Percentiles rank a stretch among this genome's conserved stretches.
Evolutionary conservation across 306 rosid species (phyloP).

Genomic region (Argentina anserina): DNA sequence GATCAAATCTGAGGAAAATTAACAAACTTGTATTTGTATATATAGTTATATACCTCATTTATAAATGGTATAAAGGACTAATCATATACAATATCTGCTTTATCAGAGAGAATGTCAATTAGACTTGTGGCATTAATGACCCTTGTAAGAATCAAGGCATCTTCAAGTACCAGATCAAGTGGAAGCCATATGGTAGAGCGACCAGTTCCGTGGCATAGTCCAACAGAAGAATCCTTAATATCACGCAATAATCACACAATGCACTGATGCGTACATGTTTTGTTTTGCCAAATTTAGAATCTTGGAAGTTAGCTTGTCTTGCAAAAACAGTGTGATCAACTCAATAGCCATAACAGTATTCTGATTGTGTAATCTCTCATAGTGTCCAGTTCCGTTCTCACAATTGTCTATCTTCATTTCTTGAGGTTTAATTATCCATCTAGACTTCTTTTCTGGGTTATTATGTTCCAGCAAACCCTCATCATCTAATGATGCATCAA

Average conservation of each 20-base stretch:
- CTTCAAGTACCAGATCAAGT: slow-evolving; percentile 85
- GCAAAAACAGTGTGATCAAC: slow-evolving; percentile 66
- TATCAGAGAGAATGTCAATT: slow-evolving; percentile 69
- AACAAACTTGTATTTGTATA: slow-evolving; percentile 4
- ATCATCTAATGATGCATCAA: slow-evolving; percentile 87
- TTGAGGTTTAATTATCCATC: slow-evolving; percentile 54
- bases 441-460: slow-evolving; percentile 53
- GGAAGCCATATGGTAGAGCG: slow-evolving; percentile 93
- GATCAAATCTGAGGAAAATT: slow-evolving; percentile 53
- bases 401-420: slow-evolving; percentile 69
- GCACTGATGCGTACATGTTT: slow-evolving; percentile 44
- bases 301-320: slow-evolving; percentile 51
- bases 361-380: slow-evolving; percentile 46
- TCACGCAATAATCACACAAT: slow-evolving; percentile 11
- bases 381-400: slow-evolving; percentile 48
- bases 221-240: slow-evolving; percentile 68
- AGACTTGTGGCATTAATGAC: slow-evolving; percentile 68
- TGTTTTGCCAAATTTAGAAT: slow-evolving; percentile 68
- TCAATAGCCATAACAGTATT: slow-evolving; percentile 66
- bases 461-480: slow-evolving; percentile 70
- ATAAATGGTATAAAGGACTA: slow-evolving; percentile 6
- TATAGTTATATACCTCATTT: not conserved
- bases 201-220: slow-evolving; percentile 68
- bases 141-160: slow-evolving; percentile 83
- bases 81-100: slow-evolving; percentile 11